These are phyloP conservation scores for Phlebiopsis flavidoalba DNA, from an alignment of 768 basidiomycete genomes.

Conservation along the genomic window DNA sequence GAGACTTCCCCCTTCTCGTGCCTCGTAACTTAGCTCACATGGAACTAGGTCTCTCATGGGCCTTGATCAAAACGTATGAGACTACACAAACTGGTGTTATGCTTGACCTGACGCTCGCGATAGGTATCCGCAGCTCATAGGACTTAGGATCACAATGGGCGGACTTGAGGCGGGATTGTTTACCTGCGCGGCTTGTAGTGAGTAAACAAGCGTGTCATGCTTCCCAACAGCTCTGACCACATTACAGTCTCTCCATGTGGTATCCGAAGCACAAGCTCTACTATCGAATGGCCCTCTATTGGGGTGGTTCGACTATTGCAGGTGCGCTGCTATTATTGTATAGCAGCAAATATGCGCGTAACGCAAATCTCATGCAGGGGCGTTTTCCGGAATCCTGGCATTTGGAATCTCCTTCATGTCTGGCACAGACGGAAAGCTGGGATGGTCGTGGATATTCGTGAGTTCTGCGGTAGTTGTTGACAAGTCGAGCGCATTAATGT, in stretches of 20 bases:
- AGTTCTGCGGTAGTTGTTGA: neutral
- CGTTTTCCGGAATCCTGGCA: constrained; percentile 28
- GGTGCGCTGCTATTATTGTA: neutral
- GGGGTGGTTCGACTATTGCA: constrained; percentile 14
- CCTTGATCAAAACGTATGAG: constrained; percentile 43
- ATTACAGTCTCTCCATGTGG: constrained; percentile 15
- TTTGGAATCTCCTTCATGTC: constrained; percentile 33
- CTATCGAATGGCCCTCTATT: constrained; percentile 22
- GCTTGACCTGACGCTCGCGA: too few species aligned
- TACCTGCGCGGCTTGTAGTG: constrained; percentile 60
- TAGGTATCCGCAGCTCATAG: constrained; percentile 62
- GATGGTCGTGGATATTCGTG: constrained; percentile 30
- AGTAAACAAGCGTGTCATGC: neutral
- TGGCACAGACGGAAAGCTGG: constrained; percentile 21
- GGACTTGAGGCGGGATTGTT: constrained; percentile 67
- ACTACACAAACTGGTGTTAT: neutral
- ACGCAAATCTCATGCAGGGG: constrained; percentile 4
- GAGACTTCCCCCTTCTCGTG: neutral
- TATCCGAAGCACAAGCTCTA: constrained; percentile 24
- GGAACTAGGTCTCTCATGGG: constrained; percentile 43
- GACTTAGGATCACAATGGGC: constrained; percentile 54
- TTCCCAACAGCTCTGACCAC: neutral
- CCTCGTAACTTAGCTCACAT: neutral
- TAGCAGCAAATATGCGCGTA: too few species aligned
- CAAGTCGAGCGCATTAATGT: neutral